A percentile compares a stretch with the other conserved stretches of the same genome.
Conservation (phyloP, 1,284 basidiomycete genomes). For the Fomes fomentarius region DNA sequence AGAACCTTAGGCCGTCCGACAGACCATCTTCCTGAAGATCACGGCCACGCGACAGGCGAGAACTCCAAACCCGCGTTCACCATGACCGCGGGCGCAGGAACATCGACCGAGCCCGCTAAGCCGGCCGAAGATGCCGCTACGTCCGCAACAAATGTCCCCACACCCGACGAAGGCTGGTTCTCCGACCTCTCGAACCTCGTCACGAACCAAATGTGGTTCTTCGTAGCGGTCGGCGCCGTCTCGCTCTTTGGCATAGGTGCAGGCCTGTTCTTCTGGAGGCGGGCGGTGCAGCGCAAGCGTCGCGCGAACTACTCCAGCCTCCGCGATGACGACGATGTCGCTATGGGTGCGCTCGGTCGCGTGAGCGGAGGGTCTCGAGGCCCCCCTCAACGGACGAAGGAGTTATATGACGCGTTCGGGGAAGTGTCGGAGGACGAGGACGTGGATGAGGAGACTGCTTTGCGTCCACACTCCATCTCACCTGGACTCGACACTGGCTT, state of each 20-base stretch:
- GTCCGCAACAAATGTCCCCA: slow-evolving; percentile 49
- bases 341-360: slow-evolving; percentile 63
- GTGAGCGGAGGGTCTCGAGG: slow-evolving; percentile 29
- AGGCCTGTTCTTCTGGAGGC: slow-evolving; percentile 73
- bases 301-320: slow-evolving; percentile 70
- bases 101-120: slow-evolving; percentile 29
- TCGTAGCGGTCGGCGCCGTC: slow-evolving; percentile 73
- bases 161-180: slow-evolving; percentile 88
- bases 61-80: slow-evolving; percentile 68
- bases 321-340: slow-evolving; percentile 68
- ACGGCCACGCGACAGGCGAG: slow-evolving; percentile 72
- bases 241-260: slow-evolving; percentile 70
- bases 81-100: slow-evolving; percentile 29
- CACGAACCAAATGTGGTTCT: slow-evolving; percentile 83
- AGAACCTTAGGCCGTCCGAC: slow-evolving; percentile 87
- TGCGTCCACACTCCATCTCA: slow-evolving; percentile 37
- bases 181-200: slow-evolving; percentile 79
- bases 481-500: slow-evolving; percentile 42
- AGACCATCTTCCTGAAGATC: slow-evolving; percentile 84
- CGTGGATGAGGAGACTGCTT: slow-evolving; percentile 66
- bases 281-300: slow-evolving; percentile 50
- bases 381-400: slow-evolving; percentile 62
- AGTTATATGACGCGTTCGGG: slow-evolving; percentile 92
- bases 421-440: slow-evolving; percentile 79
- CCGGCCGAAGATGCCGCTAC: slow-evolving; percentile 38